A percentile compares a stretch with the other conserved stretches of the same genome.
Evolutionary conservation across 257 asterid species (phyloP).

Genomic region (Solanum sitiens): DNA sequence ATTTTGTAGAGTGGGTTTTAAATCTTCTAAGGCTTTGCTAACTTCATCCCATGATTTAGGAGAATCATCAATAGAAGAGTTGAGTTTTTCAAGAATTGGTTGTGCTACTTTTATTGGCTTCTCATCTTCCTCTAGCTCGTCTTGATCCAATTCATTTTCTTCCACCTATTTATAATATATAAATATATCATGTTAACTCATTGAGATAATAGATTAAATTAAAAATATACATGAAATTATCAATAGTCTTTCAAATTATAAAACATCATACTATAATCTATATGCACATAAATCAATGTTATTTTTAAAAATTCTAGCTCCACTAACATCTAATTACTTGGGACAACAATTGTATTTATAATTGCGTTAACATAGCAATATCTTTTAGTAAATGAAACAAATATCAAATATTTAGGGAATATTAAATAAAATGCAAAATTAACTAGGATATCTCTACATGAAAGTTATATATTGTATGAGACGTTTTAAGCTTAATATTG

Average conservation of each 20-base stretch:
- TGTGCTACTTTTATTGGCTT: constrained; percentile 36
- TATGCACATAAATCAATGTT: not conserved
- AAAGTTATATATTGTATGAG: not conserved
- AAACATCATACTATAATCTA: too few species aligned
- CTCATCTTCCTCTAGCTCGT: constrained; percentile 3
- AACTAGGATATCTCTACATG: not conserved
- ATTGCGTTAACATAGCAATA: not conserved
- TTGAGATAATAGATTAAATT: not conserved
- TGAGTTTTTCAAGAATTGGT: constrained; percentile 62
- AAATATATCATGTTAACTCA: not conserved
- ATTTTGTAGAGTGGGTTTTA: constrained; percentile 40
- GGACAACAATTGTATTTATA: not conserved
- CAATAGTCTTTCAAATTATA: not conserved
- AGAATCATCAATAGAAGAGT: constrained; percentile 49
- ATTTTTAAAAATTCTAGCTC: not conserved
- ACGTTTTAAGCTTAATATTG: too few species aligned
- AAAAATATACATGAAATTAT: not conserved
- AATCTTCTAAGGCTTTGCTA: constrained; percentile 65
- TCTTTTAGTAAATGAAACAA: not conserved
- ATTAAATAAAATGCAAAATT: not conserved
- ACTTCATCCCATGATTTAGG: constrained; percentile 90
- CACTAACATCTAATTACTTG: not conserved
- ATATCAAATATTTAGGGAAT: not conserved
- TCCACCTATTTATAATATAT: not conserved
- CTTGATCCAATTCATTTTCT: not conserved